Evolutionary conservation across 2,329 filamentous ascomycete species (phyloP), one percentile per base, ranked within the genome.

Genomic region (Calonectria naviculata): DNA sequence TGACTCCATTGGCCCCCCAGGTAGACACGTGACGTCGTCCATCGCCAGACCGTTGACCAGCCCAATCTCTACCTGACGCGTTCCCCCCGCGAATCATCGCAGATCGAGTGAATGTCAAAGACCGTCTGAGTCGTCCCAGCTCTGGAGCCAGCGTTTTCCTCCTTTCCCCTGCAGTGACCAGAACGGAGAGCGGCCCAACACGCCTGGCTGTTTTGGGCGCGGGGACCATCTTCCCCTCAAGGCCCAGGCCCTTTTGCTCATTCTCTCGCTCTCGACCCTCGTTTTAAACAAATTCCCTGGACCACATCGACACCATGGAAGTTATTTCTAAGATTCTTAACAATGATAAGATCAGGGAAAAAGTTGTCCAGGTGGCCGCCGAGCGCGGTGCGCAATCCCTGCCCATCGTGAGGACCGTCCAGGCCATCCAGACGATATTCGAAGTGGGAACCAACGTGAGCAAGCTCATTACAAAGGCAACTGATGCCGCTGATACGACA

Each of bases 401-500:
- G 41, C 65, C 65, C 17, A 67, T 67, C 29, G 65, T 67, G 13
- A 41, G 44, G 24, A 67, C 65, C 19, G 42, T 67, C 15, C 65
- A 67, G 44, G 65, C 65, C n/a, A 49, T 67, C 26, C 65, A 67
- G 52, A 38, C 54, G 4, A n/a, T 61, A 19, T 56, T 67, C 15
- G 65, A 67, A 19, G 54, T 67, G 52, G 54, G 65, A 41, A 29
- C 65, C 29, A 67, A 67, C 58, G 54, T 67, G 29, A 67, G 24
- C 31, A 42, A 76, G 0, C 77, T 79, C 7, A 31, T 77, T 0
- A 64, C 74, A n/a, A 68, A 70, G 21, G 78, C 78, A 13, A 73
- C 75, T n/a, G 70, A 79, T 41, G 72, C 74, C 41, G 70, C 73
- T 21, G 77, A 74, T 24, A 71, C 65, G 8, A 69, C 71, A 24